These are phyloP conservation scores for Quercus rubra DNA, from an alignment of 306 rosid genomes.

Conservation along the genomic window DNA sequence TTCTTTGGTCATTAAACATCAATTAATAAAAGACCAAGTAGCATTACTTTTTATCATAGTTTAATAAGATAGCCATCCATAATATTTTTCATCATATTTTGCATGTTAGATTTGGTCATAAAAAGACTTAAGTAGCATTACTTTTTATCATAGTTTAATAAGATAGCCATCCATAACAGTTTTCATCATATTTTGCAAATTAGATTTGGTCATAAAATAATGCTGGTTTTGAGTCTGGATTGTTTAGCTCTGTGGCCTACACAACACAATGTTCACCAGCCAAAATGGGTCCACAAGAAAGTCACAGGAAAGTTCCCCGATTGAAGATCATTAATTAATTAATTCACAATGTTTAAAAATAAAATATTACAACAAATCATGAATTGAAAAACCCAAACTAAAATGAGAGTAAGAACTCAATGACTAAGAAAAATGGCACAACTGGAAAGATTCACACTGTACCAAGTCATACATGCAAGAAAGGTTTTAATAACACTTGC, in stretches of 20 bases:
- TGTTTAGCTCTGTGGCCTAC: not conserved
- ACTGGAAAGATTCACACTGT: conserved; percentile 45
- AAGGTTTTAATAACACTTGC: conserved; percentile 30
- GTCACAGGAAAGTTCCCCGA: conserved; percentile 16
- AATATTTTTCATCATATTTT: not conserved
- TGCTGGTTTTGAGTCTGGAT: not conserved
- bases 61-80: not conserved
- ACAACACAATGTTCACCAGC: not conserved
- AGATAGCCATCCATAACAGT: not conserved
- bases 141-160: not conserved
- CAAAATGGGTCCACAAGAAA: not conserved
- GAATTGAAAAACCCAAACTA: conserved; percentile 24
- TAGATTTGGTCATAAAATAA: no score
- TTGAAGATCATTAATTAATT: conserved; percentile 47
- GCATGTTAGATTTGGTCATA: no score
- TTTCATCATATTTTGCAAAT: not conserved
- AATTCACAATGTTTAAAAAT: conserved; percentile 50
- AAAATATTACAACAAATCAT: conserved; percentile 51
- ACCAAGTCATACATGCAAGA: conserved; percentile 13
- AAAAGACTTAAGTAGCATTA: not conserved
- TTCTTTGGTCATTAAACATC: no score
- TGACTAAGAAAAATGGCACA: conserved; percentile 30
- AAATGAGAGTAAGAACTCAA: conserved; percentile 25
- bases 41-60: not conserved
- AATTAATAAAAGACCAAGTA: not conserved